phyloP scores from a whole-genome alignment of 1,284 basidiomycete species.

The Boletellus dicymbophilus region DNA sequence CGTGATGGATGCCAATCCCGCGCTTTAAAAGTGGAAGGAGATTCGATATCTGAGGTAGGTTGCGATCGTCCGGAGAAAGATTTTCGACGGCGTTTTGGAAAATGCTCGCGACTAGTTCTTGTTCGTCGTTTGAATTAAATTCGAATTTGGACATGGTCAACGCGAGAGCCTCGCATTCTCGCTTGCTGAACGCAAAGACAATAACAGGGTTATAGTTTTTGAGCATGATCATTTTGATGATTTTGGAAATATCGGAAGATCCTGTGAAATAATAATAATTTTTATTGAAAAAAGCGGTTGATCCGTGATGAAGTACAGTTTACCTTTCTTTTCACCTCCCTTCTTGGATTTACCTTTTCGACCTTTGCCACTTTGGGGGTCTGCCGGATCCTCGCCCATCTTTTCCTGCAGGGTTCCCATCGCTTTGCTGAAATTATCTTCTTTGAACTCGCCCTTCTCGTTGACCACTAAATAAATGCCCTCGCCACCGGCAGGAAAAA shows the following conservation, averaged over 20 bases:
- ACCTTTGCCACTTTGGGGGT: constrained; percentile 79
- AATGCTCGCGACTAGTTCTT: constrained; percentile 85
- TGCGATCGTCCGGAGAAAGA: constrained; percentile 85
- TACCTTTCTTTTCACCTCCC: constrained; percentile 90
- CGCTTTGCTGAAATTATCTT: constrained; percentile 97
- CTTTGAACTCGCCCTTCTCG: constrained; percentile 94
- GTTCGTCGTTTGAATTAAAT: constrained; percentile 94
- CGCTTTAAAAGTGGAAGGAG: constrained; percentile 93
- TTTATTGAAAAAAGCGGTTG: too few species aligned
- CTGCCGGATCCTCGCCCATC: constrained; percentile 93
- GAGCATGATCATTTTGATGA: constrained; percentile 98
- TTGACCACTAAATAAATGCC: constrained; percentile 99
- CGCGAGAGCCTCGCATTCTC: constrained; percentile 95
- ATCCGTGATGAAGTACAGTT: neutral
- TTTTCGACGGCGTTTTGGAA: constrained; percentile 96
- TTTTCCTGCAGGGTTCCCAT: constrained; percentile 91
- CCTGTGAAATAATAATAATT: constrained; percentile 44
- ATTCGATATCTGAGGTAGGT: constrained; percentile 93
- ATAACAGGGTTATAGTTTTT: constrained; percentile 99
- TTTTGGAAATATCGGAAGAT: constrained; percentile 96
- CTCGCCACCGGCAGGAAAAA: constrained; percentile 96
- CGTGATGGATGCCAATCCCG: constrained; percentile 98
- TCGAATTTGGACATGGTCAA: constrained; percentile 94
- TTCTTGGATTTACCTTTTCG: constrained; percentile 90
- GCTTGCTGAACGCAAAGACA: constrained; percentile 98